Evolutionary conservation across 2,329 filamentous ascomycete species (phyloP).

Genomic region (Ophiocordyceps robertsii): DNA sequence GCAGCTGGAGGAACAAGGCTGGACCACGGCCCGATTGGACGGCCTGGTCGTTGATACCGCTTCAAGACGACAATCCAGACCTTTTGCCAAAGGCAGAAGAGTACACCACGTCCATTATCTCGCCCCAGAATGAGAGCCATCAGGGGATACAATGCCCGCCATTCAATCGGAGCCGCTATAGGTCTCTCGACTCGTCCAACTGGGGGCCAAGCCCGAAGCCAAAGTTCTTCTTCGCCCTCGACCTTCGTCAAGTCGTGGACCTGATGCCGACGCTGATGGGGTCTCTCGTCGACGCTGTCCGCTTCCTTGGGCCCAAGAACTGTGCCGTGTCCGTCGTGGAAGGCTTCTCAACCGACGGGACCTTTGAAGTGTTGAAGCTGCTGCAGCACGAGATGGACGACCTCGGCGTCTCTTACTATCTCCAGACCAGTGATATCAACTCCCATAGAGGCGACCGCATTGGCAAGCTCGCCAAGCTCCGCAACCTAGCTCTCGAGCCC

Average conservation of each 20-base stretch:
- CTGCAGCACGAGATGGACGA: constrained; percentile 24
- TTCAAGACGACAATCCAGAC: background rate
- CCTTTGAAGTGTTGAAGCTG: constrained; percentile 29
- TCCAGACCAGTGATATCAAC: constrained; percentile 27
- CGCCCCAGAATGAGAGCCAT: background rate
- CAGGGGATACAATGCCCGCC: background rate
- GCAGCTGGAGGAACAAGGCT: background rate
- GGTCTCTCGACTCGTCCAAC: background rate
- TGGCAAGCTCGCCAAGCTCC: constrained; percentile 30
- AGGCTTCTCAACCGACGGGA: constrained; percentile 37
- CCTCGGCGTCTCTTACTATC: constrained; percentile 26
- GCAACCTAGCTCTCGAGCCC: constrained; percentile 38
- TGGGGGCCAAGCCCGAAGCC: background rate
- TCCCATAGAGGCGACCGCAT: constrained; percentile 32
- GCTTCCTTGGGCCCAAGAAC: constrained; percentile 31
- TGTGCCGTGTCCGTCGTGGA: constrained; percentile 40
- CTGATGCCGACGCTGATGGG: constrained; percentile 31
- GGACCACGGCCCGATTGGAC: background rate
- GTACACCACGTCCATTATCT: background rate
- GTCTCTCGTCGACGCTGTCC: constrained; percentile 32
- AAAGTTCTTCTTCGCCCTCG: constrained; percentile 32
- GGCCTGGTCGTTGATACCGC: background rate
- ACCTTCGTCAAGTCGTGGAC: constrained; percentile 27
- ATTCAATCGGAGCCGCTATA: background rate
- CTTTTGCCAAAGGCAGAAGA: background rate